Percentiles rank a stretch among this genome's conserved stretches.
These are phyloP conservation scores for Onygena corvina DNA, from an alignment of 2,329 filamentous ascomycete species.

Conservation along the genomic window DNA sequence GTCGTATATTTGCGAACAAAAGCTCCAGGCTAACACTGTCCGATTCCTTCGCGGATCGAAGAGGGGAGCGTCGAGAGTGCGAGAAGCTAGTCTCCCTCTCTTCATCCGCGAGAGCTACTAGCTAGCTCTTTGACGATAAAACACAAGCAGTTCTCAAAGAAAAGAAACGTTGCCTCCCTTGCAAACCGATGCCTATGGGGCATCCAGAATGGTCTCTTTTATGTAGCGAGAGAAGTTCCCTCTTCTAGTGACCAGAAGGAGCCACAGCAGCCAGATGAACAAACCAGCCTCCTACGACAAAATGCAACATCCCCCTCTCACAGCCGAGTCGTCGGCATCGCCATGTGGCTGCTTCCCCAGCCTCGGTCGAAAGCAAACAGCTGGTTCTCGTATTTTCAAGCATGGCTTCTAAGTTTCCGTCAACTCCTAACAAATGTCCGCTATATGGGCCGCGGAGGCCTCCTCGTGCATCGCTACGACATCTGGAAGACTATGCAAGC, in stretches of 20 bases:
- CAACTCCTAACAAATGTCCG: conserved; percentile 56
- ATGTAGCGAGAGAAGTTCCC: conserved; percentile 50
- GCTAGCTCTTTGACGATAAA: neutral
- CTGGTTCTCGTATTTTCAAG: conserved; percentile 52
- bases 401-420: conserved; percentile 53
- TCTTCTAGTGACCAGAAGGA: conserved; percentile 10
- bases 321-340: conserved; percentile 51
- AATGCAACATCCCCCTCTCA: conserved; percentile 3
- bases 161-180: conserved; percentile 52
- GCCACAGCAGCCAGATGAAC: conserved; percentile 13
- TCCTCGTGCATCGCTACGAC: conserved; percentile 55
- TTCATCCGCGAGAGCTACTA: conserved; percentile 7
- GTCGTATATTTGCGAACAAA: neutral
- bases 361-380: conserved; percentile 37
- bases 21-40: neutral
- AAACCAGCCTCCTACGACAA: conserved; percentile 10
- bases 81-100: neutral
- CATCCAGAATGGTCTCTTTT: conserved; percentile 56
- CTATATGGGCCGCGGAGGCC: conserved; percentile 53
- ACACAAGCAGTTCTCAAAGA: conserved; percentile 42
- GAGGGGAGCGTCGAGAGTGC: conserved; percentile 2
- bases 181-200: conserved; percentile 57
- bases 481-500: conserved; percentile 60
- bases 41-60: neutral
- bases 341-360: conserved; percentile 58